phyloP scores from a whole-genome alignment of 768 basidiomycete species.

The Filobasidium floriforme region DNA sequence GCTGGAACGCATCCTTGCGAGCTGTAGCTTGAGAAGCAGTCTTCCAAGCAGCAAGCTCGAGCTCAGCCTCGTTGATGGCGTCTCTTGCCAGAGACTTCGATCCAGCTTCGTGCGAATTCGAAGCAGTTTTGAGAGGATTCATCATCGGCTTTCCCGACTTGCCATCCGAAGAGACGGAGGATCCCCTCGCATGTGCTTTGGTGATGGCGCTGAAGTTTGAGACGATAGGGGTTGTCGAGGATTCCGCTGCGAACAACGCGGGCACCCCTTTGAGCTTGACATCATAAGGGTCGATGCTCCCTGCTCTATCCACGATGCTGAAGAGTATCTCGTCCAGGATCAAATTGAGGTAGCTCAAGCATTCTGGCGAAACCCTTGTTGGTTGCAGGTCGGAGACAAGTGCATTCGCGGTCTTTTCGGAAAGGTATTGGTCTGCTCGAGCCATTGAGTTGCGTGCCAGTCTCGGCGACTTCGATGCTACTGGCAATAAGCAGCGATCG shows the following conservation, averaged over 20 bases:
- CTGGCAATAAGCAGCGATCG: too few relatives aligned
- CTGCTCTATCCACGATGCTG: constrained; percentile 26
- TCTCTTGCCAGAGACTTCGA: constrained; percentile 67
- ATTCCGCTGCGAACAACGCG: constrained; percentile 30
- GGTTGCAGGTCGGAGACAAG: constrained; percentile 87
- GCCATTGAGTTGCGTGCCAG: too few relatives aligned
- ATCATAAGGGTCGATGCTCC: constrained; percentile 37
- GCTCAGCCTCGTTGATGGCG: constrained; percentile 82
- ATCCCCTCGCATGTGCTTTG: neutral
- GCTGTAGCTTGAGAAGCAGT: neutral
- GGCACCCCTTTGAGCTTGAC: constrained; percentile 33
- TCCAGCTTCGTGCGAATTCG: constrained; percentile 14
- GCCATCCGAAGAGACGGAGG: constrained; percentile 5
- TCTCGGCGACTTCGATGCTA: too few relatives aligned
- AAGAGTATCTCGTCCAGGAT: constrained; percentile 41
- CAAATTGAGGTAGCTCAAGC: constrained; percentile 52
- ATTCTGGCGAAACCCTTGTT: constrained; percentile 71
- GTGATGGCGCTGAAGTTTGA: neutral
- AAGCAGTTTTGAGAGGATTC: neutral
- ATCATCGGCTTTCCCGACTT: constrained; percentile 25
- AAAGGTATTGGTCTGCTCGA: constrained; percentile 54
- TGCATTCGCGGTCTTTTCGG: constrained; percentile 74
- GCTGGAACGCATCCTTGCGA: constrained; percentile 16
- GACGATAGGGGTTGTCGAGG: constrained; percentile 1
- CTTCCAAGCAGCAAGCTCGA: constrained; percentile 74